A percentile compares a stretch with the other conserved stretches of the same genome.
Evolutionary conservation across 495 filamentous ascomycete genomes (phyloP).

Genomic region (Trypethelium eluteriae): DNA sequence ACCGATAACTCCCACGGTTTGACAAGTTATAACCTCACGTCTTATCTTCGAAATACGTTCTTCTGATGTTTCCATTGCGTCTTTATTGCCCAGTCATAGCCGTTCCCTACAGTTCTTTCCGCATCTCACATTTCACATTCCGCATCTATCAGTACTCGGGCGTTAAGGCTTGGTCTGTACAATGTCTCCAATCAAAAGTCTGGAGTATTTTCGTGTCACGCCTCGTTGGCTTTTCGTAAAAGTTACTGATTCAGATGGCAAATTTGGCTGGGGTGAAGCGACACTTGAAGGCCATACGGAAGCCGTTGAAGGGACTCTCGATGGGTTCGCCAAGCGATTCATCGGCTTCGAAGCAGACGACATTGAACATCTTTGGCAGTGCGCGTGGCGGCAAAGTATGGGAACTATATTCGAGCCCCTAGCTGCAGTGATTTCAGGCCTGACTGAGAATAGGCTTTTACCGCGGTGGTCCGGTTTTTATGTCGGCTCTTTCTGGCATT

Average conservation of each 20-base stretch:
- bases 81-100: too few relatives aligned
- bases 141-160: not conserved
- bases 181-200: slow-evolving; percentile 20
- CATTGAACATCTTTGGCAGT: slow-evolving; percentile 77
- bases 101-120: too few relatives aligned
- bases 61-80: not conserved
- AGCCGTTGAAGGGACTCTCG: slow-evolving; percentile 66
- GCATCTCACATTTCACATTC: not conserved
- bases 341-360: slow-evolving; percentile 67
- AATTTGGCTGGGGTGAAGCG: slow-evolving; percentile 71
- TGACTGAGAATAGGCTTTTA: slow-evolving; percentile 51
- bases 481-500: slow-evolving; percentile 70
- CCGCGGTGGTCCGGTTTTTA: slow-evolving; percentile 75
- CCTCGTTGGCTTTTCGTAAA: slow-evolving; percentile 69
- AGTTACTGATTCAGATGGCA: slow-evolving; percentile 54
- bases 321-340: slow-evolving; percentile 57
- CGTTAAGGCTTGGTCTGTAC: not conserved
- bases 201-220: slow-evolving; percentile 24
- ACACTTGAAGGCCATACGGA: slow-evolving; percentile 57
- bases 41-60: not conserved
- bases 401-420: not conserved
- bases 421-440: not conserved
- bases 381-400: slow-evolving; percentile 48
- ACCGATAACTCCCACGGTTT: not conserved
- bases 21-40: not conserved